Evolutionary conservation across 169 alveolate genomes (phyloP).

Genomic region (Cryptosporidium xiaoi): DNA sequence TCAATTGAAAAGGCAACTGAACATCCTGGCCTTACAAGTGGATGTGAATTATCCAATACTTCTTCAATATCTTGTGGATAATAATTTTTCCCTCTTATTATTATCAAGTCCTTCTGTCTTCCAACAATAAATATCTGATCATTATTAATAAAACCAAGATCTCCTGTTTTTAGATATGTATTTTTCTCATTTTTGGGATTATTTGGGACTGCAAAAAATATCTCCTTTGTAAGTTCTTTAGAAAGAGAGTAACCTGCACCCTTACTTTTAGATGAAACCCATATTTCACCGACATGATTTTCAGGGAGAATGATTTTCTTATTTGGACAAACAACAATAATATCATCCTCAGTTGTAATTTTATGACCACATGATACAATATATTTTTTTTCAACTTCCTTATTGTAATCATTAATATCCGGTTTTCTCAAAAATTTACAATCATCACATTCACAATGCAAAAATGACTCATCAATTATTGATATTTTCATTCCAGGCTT

Average conservation of each 20-base stretch:
- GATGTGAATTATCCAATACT: slow-evolving; percentile 45
- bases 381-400: slow-evolving; percentile 3
- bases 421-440: background rate
- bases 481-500: background rate
- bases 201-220: slow-evolving; percentile 48
- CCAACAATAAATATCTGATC: slow-evolving; percentile 77
- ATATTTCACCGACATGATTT: slow-evolving; percentile 76
- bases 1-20: slow-evolving; percentile 77
- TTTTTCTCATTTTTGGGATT: slow-evolving; percentile 3
- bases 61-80: slow-evolving; percentile 80
- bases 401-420: background rate
- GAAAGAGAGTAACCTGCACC: slow-evolving; percentile 76
- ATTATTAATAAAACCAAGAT: slow-evolving; percentile 74
- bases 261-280: slow-evolving; percentile 75
- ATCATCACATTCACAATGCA: slow-evolving; percentile 40
- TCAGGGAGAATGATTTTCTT: slow-evolving; percentile 72
- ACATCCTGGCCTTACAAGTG: slow-evolving; percentile 76
- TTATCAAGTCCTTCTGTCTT: slow-evolving; percentile 77
- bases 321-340: slow-evolving; percentile 72
- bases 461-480: slow-evolving; percentile 5
- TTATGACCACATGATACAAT: slow-evolving; percentile 35
- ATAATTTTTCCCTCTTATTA: slow-evolving; percentile 78
- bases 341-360: slow-evolving; percentile 27
- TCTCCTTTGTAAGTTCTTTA: slow-evolving; percentile 73
- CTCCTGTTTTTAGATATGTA: slow-evolving; percentile 77